Percentiles rank a stretch among this genome's conserved stretches.
Conservation (phyloP, 495 filamentous ascomycete genomes). For the Podospora anserina region DNA sequence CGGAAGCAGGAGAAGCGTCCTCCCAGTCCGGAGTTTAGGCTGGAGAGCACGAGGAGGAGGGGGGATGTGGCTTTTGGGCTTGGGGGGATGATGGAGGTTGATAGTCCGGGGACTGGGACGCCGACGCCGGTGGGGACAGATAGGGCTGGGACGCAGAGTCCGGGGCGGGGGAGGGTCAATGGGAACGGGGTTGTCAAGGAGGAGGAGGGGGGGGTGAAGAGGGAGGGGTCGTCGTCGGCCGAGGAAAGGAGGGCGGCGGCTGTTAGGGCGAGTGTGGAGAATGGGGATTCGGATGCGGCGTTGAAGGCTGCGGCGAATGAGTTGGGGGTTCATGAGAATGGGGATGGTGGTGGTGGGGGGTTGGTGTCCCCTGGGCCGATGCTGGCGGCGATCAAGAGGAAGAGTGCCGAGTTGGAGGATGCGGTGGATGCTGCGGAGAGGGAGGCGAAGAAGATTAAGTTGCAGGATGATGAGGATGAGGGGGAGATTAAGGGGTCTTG, state of each 20-base stretch:
- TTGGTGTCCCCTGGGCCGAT: conserved; percentile 24
- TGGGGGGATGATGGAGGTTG: neutral
- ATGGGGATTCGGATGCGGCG: conserved; percentile 43
- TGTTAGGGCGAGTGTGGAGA: conserved; percentile 11
- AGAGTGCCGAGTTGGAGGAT: conserved; percentile 29
- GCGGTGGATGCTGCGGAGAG: conserved; percentile 27
- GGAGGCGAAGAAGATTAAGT: conserved; percentile 19
- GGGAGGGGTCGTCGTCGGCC: neutral
- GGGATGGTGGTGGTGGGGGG: conserved; percentile 20
- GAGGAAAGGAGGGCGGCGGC: neutral
- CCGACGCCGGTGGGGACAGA: conserved; percentile 23
- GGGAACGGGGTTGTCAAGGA: conserved; percentile 3
- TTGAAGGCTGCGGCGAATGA: conserved; percentile 50
- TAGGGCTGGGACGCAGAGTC: conserved; percentile 31
- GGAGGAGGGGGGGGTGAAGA: neutral
- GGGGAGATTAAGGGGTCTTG: conserved; percentile 24
- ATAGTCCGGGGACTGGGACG: neutral
- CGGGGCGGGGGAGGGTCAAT: conserved; percentile 3
- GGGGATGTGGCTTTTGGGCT: conserved; percentile 32
- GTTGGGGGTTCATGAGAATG: conserved; percentile 34
- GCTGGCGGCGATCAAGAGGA: conserved; percentile 28
- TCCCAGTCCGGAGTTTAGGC: conserved; percentile 43
- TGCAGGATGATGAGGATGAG: conserved; percentile 23
- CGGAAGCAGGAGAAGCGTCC: conserved; percentile 43
- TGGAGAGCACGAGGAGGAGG: conserved; percentile 47